A percentile compares a stretch with the other conserved stretches of the same genome.
phyloP scores from a whole-genome alignment of 805 yeast species.

The Lipomyces mesembrius region DNA sequence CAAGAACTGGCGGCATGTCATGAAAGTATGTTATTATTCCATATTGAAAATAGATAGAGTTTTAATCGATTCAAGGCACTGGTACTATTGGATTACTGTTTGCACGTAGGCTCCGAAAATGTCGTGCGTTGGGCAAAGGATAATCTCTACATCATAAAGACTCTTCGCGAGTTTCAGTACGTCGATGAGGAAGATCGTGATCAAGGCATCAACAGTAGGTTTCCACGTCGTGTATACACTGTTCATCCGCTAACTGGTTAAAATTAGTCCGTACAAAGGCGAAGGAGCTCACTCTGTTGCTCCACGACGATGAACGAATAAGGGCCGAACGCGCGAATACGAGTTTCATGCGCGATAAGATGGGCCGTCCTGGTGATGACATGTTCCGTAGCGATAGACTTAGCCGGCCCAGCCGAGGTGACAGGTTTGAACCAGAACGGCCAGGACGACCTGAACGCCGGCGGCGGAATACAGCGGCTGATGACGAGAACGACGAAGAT shows the following conservation, averaged over 20 bases:
- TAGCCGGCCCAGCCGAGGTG: background rate
- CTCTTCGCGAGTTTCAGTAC: constrained; percentile 85
- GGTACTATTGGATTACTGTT: constrained; percentile 82
- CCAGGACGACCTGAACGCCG: constrained; percentile 14
- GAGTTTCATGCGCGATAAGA: constrained; percentile 34
- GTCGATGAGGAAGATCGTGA: constrained; percentile 77
- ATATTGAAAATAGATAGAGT: background rate
- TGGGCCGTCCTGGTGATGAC: constrained; percentile 21
- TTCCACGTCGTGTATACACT: background rate
- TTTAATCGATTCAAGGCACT: constrained; percentile 52
- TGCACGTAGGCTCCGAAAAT: constrained; percentile 82
- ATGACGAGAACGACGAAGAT: constrained; percentile 56
- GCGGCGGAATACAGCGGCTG: constrained; percentile 14
- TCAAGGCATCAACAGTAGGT: constrained; percentile 71
- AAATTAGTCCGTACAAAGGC: constrained; percentile 75
- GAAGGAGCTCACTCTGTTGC: constrained; percentile 76
- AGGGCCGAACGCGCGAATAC: constrained; percentile 63
- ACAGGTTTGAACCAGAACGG: background rate
- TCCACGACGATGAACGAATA: constrained; percentile 80
- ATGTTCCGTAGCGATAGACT: constrained; percentile 9
- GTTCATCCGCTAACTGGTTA: background rate
- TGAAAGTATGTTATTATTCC: constrained; percentile 55
- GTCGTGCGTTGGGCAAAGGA: constrained; percentile 92
- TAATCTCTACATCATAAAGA: constrained; percentile 83
- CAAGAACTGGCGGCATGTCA: constrained; percentile 95